Percentiles rank a stretch among this genome's conserved stretches.
These are phyloP conservation scores for sweet orange (Citrus sinensis) DNA, from an alignment of 345 rosid species.

Conservation along the genomic window DVS_A1.0 CM039164.1:24697001-24697500, in stretches of 20 bases:
- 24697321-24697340: conserved; percentile 92
- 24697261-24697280: conserved; percentile 2
- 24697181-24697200: neutral
- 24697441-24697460: neutral
- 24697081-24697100: neutral
- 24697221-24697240: neutral
- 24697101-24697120: neutral
- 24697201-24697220: neutral
- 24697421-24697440: neutral
- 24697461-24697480: neutral
- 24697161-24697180: neutral
- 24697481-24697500: neutral
- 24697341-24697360: conserved; percentile 88
- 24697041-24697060: neutral
- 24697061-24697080: neutral
- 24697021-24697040: neutral
- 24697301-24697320: conserved; percentile 91
- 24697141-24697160: neutral
- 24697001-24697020: neutral
- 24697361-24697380: conserved; percentile 89
- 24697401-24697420: neutral
- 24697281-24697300: conserved; percentile 22
- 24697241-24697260: neutral
- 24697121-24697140: neutral
- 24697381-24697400: conserved; percentile 25